Evolutionary conservation across 805 yeast species (phyloP).

Genomic region (Candida verbasci): DNA sequence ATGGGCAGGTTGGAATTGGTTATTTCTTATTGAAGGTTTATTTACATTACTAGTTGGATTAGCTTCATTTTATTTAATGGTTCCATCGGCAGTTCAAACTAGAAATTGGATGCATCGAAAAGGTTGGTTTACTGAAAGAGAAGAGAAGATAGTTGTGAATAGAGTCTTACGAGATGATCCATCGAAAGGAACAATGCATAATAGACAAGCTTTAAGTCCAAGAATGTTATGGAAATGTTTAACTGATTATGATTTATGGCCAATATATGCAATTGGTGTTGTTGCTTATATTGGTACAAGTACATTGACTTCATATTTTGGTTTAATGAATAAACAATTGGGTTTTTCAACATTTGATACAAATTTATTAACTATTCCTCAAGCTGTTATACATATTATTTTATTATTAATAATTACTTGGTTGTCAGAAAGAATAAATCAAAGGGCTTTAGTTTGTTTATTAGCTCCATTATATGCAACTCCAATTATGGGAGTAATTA

Average conservation of each 20-base stretch:
- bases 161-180: slow-evolving; percentile 62
- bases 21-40: slow-evolving; percentile 60
- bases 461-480: slow-evolving; percentile 9
- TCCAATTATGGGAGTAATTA: slow-evolving; percentile 7
- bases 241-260: slow-evolving; percentile 52
- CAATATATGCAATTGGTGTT: slow-evolving; percentile 37
- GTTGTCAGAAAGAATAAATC: slow-evolving; percentile 29
- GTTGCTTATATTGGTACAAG: slow-evolving; percentile 17
- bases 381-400: slow-evolving; percentile 27
- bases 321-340: slow-evolving; percentile 13
- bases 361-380: slow-evolving; percentile 21
- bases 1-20: slow-evolving; percentile 58
- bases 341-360: slow-evolving; percentile 20
- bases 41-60: slow-evolving; percentile 52
- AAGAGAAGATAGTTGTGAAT: slow-evolving; percentile 55
- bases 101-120: slow-evolving; percentile 41
- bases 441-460: slow-evolving; percentile 13
- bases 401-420: slow-evolving; percentile 32
- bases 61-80: slow-evolving; percentile 42
- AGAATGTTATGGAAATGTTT: slow-evolving; percentile 37
- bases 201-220: slow-evolving; percentile 47
- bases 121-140: slow-evolving; percentile 48
- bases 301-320: slow-evolving; percentile 13
- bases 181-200: slow-evolving; percentile 57
- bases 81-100: slow-evolving; percentile 50